Percentiles rank a stretch among this genome's conserved stretches.
These are phyloP conservation scores for Acanthamoeba castellanii DNA, from an alignment of 208 protist species.

Conservation along the genomic window DNA sequence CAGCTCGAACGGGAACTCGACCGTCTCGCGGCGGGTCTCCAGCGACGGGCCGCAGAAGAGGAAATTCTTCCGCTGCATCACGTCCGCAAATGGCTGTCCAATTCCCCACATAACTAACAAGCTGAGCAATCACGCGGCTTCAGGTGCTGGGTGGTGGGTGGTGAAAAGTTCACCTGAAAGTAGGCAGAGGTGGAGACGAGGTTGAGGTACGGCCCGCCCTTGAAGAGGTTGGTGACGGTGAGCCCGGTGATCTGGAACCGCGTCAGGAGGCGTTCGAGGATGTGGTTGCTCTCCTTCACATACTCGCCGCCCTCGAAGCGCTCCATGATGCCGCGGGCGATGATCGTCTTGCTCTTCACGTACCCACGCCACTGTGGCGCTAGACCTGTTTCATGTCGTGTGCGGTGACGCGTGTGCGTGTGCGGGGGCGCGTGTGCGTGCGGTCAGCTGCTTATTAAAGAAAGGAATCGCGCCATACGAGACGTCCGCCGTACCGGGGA, in stretches of 20 bases:
- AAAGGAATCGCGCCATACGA: not conserved
- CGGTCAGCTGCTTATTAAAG: too few relatives aligned
- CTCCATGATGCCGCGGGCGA: conserved; percentile 5
- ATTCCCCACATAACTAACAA: not conserved
- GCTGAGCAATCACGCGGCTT: too few relatives aligned
- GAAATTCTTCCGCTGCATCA: conserved; percentile 26
- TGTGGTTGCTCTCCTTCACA: conserved; percentile 3
- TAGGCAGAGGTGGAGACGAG: conserved; percentile 19
- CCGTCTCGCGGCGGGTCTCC: conserved; percentile 12
- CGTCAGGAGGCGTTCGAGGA: not conserved
- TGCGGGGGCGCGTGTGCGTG: not conserved
- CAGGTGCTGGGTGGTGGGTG: not conserved
- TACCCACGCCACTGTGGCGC: conserved; percentile 20
- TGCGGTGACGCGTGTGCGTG: not conserved
- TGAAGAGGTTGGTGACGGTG: conserved; percentile 41
- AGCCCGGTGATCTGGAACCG: conserved; percentile 19
- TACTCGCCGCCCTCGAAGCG: not conserved
- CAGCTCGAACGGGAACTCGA: conserved; percentile 27
- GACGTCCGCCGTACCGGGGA: not conserved
- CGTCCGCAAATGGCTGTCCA: not conserved
- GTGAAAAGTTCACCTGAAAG: not conserved
- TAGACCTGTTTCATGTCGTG: not conserved
- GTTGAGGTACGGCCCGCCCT: conserved; percentile 27
- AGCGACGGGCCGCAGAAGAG: conserved; percentile 7
- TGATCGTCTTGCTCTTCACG: conserved; percentile 42